These are phyloP conservation scores for Crataegus laevigata DNA, from an alignment of 306 rosid species.

Conservation along the genomic window DNA sequence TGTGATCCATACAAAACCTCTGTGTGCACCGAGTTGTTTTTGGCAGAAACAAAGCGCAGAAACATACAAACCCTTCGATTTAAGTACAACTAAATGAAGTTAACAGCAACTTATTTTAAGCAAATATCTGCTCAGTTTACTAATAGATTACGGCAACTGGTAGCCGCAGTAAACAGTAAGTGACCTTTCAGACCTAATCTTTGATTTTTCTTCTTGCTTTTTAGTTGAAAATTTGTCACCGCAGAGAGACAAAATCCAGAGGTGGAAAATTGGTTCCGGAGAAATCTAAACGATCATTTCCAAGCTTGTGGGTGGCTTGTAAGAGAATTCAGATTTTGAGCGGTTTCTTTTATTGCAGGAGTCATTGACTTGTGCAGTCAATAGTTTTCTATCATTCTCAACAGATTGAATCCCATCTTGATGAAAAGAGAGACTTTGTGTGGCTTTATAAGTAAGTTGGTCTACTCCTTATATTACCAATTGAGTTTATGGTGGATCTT, in stretches of 20 bases:
- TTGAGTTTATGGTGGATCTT: too few species aligned
- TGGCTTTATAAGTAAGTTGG: too few species aligned
- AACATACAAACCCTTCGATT: background rate
- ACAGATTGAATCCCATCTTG: too few species aligned
- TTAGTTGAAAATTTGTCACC: background rate
- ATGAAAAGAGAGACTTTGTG: too few species aligned
- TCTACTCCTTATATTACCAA: too few species aligned
- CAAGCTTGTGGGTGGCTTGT: background rate
- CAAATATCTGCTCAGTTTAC: background rate
- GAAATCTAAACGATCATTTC: conserved; percentile 4
- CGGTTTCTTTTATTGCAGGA: background rate
- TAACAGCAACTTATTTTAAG: background rate
- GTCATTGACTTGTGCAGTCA: background rate
- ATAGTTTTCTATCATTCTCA: background rate
- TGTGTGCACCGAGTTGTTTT: background rate
- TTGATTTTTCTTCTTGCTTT: background rate
- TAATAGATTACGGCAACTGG: background rate
- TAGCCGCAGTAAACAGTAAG: background rate
- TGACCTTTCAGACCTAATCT: background rate
- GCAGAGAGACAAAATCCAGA: background rate
- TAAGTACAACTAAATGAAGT: background rate
- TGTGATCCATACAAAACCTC: background rate
- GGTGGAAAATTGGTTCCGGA: background rate
- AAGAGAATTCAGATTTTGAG: background rate
- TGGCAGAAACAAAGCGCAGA: conserved; percentile 2